These are phyloP conservation scores for Stephania yunnanensis DNA, from an alignment of 164 flowering plant genomes.

Conservation along the genomic window DNA sequence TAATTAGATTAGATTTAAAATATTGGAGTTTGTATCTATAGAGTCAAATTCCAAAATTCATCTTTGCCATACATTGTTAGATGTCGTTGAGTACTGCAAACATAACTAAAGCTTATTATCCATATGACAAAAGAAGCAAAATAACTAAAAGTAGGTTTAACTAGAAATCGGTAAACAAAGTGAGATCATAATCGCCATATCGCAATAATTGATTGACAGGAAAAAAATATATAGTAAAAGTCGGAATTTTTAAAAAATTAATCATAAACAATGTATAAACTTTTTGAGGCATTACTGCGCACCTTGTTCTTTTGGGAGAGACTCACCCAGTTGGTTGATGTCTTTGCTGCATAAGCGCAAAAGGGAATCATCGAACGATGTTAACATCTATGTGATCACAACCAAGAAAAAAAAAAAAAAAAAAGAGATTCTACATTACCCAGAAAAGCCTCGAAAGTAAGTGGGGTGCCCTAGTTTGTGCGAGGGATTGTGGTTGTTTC, in stretches of 20 bases:
- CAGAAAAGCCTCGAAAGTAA: slow-evolving; percentile 18
- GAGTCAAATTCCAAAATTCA: too few species aligned
- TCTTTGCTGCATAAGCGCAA: slow-evolving; percentile 34
- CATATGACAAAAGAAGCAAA: background rate
- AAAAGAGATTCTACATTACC: slow-evolving; percentile 18
- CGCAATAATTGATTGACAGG: too few species aligned
- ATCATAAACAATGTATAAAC: background rate
- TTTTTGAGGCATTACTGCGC: background rate
- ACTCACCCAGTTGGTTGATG: slow-evolving; percentile 17
- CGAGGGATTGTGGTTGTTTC: slow-evolving; percentile 25
- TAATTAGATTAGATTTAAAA: too few species aligned
- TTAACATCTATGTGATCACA: too few species aligned
- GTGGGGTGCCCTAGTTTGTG: slow-evolving; percentile 43
- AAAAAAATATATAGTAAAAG: background rate
- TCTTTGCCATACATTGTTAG: too few species aligned
- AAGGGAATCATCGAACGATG: background rate
- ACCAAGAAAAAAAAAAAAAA: background rate
- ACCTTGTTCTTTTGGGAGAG: slow-evolving; percentile 51
- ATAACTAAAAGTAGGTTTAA: background rate
- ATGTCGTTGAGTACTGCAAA: too few species aligned
- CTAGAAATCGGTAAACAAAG: too few species aligned
- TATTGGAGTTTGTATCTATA: too few species aligned
- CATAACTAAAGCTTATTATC: background rate
- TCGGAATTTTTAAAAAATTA: background rate
- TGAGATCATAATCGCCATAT: too few species aligned